phyloP scores from a whole-genome alignment of 495 filamentous ascomycete genomes.

The Podospora pseudoanserina region DNA sequence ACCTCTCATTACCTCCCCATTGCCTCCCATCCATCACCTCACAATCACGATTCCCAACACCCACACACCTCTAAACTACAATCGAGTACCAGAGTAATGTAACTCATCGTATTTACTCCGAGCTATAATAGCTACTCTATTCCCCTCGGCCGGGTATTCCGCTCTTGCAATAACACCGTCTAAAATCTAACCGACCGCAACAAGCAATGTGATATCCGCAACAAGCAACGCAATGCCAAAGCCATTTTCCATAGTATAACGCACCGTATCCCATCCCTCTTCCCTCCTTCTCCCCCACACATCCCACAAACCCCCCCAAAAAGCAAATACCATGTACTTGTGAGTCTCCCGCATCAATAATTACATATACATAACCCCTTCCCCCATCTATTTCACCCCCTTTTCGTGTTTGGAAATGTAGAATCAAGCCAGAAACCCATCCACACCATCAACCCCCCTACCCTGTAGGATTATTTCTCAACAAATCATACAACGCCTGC shows the following conservation, averaged over 20 bases:
- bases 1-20: too few species aligned
- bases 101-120: neutral
- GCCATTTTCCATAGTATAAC: neutral
- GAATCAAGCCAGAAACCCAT: neutral
- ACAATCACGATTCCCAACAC: neutral
- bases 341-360: neutral
- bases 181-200: neutral
- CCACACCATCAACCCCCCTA: neutral
- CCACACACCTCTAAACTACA: neutral
- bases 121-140: neutral
- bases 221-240: neutral
- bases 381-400: neutral
- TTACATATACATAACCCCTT: neutral
- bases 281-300: neutral
- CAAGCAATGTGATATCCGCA: neutral
- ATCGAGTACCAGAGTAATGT: neutral
- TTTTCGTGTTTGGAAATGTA: neutral
- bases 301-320: neutral
- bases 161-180: neutral
- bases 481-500: conserved; percentile 27
- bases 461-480: conserved; percentile 17
- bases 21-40: too few species aligned
- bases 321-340: neutral
- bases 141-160: neutral
- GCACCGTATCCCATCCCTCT: neutral